Conservation (phyloP, 2,329 filamentous ascomycete genomes). For the Hypoxylon sp. region DNA sequence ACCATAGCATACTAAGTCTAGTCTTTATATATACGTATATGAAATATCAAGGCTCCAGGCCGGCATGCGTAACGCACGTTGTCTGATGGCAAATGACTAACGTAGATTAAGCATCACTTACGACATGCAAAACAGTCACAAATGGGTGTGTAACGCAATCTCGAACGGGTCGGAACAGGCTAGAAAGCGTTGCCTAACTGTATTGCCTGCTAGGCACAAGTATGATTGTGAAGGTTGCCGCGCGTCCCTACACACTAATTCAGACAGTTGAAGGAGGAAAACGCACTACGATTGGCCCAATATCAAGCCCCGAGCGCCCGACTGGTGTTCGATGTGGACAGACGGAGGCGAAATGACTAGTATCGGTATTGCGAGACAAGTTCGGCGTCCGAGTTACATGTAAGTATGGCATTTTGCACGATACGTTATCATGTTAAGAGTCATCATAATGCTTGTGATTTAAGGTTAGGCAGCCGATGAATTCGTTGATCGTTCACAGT, state of each 20-base stretch:
- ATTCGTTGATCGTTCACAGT: slow-evolving; percentile 14
- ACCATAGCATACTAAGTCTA: not conserved
- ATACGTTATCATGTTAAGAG: slow-evolving; percentile 27
- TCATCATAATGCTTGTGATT: slow-evolving; percentile 12
- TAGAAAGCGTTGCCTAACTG: slow-evolving; percentile 39
- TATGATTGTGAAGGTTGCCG: slow-evolving; percentile 35
- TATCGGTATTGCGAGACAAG: slow-evolving; percentile 17
- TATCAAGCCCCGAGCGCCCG: slow-evolving; percentile 21
- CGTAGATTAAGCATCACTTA: slow-evolving; percentile 24
- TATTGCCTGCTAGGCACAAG: slow-evolving; percentile 1
- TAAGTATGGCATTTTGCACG: slow-evolving; percentile 6
- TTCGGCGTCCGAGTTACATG: slow-evolving; percentile 22
- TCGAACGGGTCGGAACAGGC: slow-evolving; percentile 41
- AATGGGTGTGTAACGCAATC: slow-evolving; percentile 35
- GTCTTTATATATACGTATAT: slow-evolving; percentile 34
- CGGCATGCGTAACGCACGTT: slow-evolving; percentile 31
- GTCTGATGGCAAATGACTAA: slow-evolving; percentile 38
- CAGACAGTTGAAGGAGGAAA: slow-evolving; percentile 5
- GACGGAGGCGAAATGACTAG: slow-evolving; percentile 25
- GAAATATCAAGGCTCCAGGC: slow-evolving; percentile 33
- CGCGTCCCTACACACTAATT: slow-evolving; percentile 38
- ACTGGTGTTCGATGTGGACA: slow-evolving; percentile 19
- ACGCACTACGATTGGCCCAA: slow-evolving; percentile 31
- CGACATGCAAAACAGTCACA: slow-evolving; percentile 30
- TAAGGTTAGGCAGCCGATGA: slow-evolving; percentile 24